These are phyloP conservation scores for Bolboschoenoplectus hybrid DNA, from an alignment of 202 grass and related monocot genomes.

Conservation along the genomic window DNA sequence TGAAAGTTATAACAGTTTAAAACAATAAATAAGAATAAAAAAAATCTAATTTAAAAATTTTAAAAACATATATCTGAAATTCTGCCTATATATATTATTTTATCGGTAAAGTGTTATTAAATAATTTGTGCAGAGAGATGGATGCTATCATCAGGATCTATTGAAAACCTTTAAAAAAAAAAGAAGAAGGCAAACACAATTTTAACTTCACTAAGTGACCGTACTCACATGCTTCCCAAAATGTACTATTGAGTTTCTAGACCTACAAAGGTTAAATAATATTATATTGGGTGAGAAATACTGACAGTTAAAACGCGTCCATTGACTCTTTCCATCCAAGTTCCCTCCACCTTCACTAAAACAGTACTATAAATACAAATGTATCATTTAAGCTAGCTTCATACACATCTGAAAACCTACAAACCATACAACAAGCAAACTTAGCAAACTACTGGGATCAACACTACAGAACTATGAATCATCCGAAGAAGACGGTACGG, in stretches of 20 bases:
- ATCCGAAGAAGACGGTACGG: slow-evolving; percentile 10
- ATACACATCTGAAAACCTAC: background rate
- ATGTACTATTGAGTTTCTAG: background rate
- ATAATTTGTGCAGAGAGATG: background rate
- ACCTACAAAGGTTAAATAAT: background rate
- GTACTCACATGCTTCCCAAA: background rate
- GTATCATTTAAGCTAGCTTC: background rate
- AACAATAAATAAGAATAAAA: too few species aligned
- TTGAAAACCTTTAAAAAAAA: background rate
- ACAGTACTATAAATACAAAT: slow-evolving; percentile 10
- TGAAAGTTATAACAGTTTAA: too few species aligned
- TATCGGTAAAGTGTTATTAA: background rate
- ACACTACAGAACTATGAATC: background rate
- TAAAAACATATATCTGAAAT: too few species aligned
- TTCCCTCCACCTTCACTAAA: background rate
- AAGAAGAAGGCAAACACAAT: background rate
- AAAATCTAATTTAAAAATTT: too few species aligned
- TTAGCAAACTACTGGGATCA: background rate
- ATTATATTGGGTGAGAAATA: background rate
- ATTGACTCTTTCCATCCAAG: background rate
- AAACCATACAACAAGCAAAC: background rate
- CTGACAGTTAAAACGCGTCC: background rate
- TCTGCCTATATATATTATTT: background rate
- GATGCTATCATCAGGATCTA: background rate
- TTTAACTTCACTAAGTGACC: background rate